Evolutionary conservation across 176 grass and related monocot species (phyloP).

Genomic region (Triticum dicoccoides): DNA sequence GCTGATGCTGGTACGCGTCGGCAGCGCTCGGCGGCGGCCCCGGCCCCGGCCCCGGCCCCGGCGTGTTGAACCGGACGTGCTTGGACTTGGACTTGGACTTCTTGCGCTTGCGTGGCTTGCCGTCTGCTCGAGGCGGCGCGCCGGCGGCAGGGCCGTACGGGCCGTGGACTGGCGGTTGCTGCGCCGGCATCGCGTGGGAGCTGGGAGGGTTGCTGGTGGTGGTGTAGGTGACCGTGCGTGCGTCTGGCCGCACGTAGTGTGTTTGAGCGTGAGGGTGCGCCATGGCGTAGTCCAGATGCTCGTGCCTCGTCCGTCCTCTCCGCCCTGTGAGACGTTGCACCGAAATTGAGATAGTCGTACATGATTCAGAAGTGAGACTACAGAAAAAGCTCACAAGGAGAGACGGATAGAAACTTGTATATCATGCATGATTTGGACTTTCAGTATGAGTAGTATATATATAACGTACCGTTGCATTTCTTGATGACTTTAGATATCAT

Average conservation of each 20-base stretch:
- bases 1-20: constrained; percentile 3
- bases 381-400: background rate
- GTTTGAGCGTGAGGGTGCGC: constrained; percentile 31
- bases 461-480: constrained; percentile 9
- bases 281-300: constrained; percentile 29
- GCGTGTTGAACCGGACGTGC: background rate
- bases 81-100: constrained; percentile 24
- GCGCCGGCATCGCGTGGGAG: background rate
- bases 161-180: background rate
- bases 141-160: background rate
- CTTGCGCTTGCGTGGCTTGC: constrained; percentile 16
- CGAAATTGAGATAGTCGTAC: background rate
- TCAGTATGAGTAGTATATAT: background rate
- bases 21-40: background rate
- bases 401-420: background rate
- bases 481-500: constrained; percentile 25
- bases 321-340: background rate
- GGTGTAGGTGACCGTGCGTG: background rate
- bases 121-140: background rate
- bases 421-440: background rate
- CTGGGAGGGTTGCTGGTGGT: background rate
- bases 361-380: no score
- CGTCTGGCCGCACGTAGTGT: constrained; percentile 21
- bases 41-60: background rate
- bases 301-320: background rate